Conservation (phyloP, 2,329 filamentous ascomycete genomes). For the Zopfia rhizophila region DNA sequence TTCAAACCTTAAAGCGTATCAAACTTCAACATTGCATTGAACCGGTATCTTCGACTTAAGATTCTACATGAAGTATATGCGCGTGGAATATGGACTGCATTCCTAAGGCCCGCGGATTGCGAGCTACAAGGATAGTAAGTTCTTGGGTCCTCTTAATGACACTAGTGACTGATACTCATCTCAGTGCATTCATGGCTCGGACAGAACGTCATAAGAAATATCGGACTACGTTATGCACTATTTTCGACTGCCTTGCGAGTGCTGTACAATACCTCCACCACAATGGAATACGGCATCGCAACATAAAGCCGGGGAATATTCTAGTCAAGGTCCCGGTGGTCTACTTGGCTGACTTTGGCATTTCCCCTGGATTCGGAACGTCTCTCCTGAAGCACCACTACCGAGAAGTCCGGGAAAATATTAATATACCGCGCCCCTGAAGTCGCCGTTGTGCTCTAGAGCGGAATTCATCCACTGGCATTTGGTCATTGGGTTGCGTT, state of each 20-base stretch:
- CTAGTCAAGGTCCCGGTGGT: conserved; percentile 25
- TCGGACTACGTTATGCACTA: not conserved
- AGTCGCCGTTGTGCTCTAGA: too few relatives aligned
- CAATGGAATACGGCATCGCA: conserved; percentile 31
- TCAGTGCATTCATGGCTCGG: not conserved
- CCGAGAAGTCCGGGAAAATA: conserved; percentile 2
- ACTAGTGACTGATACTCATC: not conserved
- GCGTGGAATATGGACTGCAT: too few relatives aligned
- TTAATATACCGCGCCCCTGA: not conserved
- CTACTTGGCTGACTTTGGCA: conserved; percentile 38
- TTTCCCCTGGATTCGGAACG: too few relatives aligned
- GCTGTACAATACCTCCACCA: conserved; percentile 30
- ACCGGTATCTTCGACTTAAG: not conserved
- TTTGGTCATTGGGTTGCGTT: conserved; percentile 35
- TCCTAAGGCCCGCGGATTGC: not conserved
- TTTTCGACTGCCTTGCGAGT: conserved; percentile 30
- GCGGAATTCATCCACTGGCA: conserved; percentile 31
- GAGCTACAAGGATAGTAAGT: conserved; percentile 2
- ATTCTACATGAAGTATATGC: too few relatives aligned
- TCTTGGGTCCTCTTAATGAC: conserved; percentile 1
- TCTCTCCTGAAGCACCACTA: conserved; percentile 1
- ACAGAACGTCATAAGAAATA: not conserved
- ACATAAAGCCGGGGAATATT: conserved; percentile 41
- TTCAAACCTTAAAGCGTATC: conserved; percentile 1
- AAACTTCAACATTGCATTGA: conserved; percentile 1